phyloP scores from a whole-genome alignment of 2,329 filamentous ascomycete species.

The Sarocladiaceae sp. region DNA sequence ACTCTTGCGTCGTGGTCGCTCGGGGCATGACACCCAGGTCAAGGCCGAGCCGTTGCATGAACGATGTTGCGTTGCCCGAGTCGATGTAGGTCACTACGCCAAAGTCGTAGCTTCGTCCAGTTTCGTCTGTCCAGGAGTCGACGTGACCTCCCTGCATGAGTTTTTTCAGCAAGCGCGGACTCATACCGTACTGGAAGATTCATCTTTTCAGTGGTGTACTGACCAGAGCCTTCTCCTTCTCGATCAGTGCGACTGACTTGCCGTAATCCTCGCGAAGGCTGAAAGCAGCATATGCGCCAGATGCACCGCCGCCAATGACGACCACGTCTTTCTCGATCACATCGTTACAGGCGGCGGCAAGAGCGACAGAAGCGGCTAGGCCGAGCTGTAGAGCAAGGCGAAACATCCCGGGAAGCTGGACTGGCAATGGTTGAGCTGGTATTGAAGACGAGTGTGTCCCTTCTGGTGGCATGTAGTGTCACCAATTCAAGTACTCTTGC shows the following conservation, averaged over 20 bases:
- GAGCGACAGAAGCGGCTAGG: too few species aligned
- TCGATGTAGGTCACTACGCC: conserved; percentile 32
- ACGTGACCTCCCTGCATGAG: conserved; percentile 39
- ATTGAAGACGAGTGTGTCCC: too few species aligned
- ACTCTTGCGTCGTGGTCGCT: conserved; percentile 21
- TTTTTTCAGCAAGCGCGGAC: background rate
- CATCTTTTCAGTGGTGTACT: conserved; percentile 6
- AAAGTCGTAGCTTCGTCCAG: conserved; percentile 25
- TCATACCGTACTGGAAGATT: background rate
- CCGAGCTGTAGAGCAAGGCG: too few species aligned
- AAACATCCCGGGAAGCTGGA: too few species aligned
- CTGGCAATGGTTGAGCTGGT: too few species aligned
- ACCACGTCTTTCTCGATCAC: conserved; percentile 24
- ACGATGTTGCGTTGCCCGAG: conserved; percentile 31
- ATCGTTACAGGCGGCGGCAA: too few species aligned
- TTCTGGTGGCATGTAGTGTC: too few species aligned
- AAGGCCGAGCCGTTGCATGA: conserved; percentile 38
- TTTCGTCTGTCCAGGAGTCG: conserved; percentile 37
- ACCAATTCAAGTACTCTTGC: too few species aligned
- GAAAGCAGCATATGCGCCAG: conserved; percentile 29
- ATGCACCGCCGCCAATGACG: conserved; percentile 29
- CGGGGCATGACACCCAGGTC: conserved; percentile 15
- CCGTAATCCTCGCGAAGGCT: conserved; percentile 27
- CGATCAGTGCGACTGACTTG: conserved; percentile 27
- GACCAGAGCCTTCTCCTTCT: conserved; percentile 26